phyloP scores from a whole-genome alignment of 2,329 filamentous ascomycete genomes.

The Aspergillus persii region DNA sequence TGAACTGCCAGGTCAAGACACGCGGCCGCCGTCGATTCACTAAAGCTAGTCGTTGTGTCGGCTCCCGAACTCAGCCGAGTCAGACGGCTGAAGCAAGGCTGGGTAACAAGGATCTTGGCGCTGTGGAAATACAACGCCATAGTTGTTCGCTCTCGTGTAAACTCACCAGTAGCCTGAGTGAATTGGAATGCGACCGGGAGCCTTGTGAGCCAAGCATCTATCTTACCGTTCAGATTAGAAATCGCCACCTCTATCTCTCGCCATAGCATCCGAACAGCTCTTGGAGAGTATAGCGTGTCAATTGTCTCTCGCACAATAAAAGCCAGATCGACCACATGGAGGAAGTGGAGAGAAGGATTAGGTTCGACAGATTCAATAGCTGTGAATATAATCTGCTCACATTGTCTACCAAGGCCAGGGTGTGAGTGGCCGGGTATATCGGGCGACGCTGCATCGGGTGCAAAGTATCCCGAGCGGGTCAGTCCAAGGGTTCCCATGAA shows the following conservation, averaged over 20 bases:
- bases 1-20: conserved; percentile 38
- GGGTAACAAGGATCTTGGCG: conserved; percentile 42
- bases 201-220: conserved; percentile 39
- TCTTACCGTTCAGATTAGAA: conserved; percentile 31
- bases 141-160: conserved; percentile 32
- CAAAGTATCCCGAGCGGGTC: conserved; percentile 11
- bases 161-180: conserved; percentile 25
- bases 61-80: conserved; percentile 28
- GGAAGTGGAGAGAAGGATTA: conserved; percentile 39
- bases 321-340: conserved; percentile 38
- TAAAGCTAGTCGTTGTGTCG: conserved; percentile 28
- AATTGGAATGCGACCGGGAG: conserved; percentile 40
- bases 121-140: conserved; percentile 45
- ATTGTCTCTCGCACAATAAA: conserved; percentile 37
- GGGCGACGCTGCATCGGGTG: conserved; percentile 9
- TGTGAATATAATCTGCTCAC: conserved; percentile 21
- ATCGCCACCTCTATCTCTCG: conserved; percentile 38
- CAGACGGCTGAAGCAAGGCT: conserved; percentile 43
- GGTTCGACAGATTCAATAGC: conserved; percentile 32
- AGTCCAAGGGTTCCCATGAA: conserved; percentile 26
- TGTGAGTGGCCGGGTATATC: conserved; percentile 13
- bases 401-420: conserved; percentile 14
- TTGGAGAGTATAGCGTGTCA: conserved; percentile 39
- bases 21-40: conserved; percentile 31
- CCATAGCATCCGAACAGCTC: conserved; percentile 34